Evolutionary conservation across 2,329 filamentous ascomycete species (phyloP), one percentile per base, ranked within the genome.

Genomic region (Aspergillus proliferans): DNA sequence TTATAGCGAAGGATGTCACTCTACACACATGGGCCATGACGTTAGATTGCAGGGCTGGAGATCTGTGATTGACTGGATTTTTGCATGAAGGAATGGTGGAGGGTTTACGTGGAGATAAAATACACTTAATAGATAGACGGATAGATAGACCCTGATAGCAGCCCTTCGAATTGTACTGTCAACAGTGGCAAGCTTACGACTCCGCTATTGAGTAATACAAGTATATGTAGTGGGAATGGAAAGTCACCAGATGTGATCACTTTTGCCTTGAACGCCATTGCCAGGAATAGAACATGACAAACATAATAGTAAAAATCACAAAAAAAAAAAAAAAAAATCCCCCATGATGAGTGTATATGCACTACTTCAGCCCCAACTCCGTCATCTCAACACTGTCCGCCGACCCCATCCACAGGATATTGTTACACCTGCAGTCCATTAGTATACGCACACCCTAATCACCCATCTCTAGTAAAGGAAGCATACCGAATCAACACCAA

Each of bases 321-420:
- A 49, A 47, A 45, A 46, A 49, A 47, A 45, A 28, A 43, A 46
- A 52, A 40, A 19, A 43, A 44, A 49, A 49, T 39, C 48, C 38
- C 41, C 39, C 46, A 43, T 33, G 26, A 30, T 30, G 9, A 12
- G 26, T 30, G 4, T 30, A 12, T 30, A 30, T 30, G 26, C 38
- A 22, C 58, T 60, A 66, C 60, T 62, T 63, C 55, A 71, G 65
- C 52, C 68, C 64, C 45, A 72, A 53, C 51, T 74, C 67, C 48
- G 64, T 74, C 72, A 71, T 75, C 56, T 74, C 71, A 50, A 76
- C 72, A 44, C 72, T 73, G 41, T 79, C 76, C 22, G 76, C 77
- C 39, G 75, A 77, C 33, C 78, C 80, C 63, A 97, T 92, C 86
- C 89, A 97, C 43, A 97, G 79, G n/a, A 97, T 92, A 66, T 97